phyloP scores from a whole-genome alignment of 768 basidiomycete genomes.

The Cystoderma amianthinum region DNA sequence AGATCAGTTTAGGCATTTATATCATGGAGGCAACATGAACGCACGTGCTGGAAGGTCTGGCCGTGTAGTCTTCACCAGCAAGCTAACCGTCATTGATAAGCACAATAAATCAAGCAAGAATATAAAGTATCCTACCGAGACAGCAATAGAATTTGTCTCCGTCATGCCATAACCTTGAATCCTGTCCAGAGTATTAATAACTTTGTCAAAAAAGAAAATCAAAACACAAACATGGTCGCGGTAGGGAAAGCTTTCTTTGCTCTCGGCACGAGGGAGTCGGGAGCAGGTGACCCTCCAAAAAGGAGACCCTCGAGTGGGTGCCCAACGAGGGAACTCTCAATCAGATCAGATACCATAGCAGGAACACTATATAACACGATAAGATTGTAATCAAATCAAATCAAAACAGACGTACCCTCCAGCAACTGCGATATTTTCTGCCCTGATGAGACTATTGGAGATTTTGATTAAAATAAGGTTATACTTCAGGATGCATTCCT shows the following conservation, averaged over 20 bases:
- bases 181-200: conserved; percentile 16
- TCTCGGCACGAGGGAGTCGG: conserved; percentile 37
- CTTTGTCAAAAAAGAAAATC: not conserved
- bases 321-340: conserved; percentile 40
- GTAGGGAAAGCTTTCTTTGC: conserved; percentile 41
- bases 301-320: conserved; percentile 40
- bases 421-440: conserved; percentile 45
- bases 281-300: conserved; percentile 48
- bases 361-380: conserved; percentile 36
- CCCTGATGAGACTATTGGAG: conserved; percentile 37
- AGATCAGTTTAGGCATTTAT: not conserved
- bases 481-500: conserved; percentile 17
- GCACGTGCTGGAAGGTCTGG: conserved; percentile 44
- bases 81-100: conserved; percentile 14
- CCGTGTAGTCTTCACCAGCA: conserved; percentile 53
- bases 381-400: not conserved
- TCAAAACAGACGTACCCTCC: conserved; percentile 33
- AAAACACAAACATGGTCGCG: conserved; percentile 31
- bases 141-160: conserved; percentile 55
- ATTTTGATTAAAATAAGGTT: too few relatives aligned
- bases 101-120: not conserved
- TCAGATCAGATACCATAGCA: conserved; percentile 58
- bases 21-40: conserved; percentile 11
- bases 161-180: conserved; percentile 52
- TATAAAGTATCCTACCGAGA: conserved; percentile 27